Base-by-base conservation (phyloP, 495 filamentous ascomycete genomes). In the Penicillium ucsense region DNA sequence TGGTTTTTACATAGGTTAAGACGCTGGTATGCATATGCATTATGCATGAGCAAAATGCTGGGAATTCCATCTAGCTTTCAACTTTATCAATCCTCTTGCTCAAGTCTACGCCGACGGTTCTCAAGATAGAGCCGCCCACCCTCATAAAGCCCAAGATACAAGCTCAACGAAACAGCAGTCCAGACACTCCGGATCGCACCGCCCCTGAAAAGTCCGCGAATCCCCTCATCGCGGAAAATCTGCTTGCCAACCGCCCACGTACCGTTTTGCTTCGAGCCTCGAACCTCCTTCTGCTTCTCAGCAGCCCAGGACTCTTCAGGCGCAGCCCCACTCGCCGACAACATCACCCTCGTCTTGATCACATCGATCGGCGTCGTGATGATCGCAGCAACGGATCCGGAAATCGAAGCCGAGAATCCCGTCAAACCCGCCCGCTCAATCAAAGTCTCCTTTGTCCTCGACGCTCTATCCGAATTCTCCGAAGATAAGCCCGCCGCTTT, bases 121-220 rank as follows among this genome's bases (percentile, higher is more conserved):
- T 80, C 81, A 36, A 94, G 67, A 71, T 80, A 88, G 34, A 82
- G 66, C 53, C 88, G 76, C 29, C 83, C 83, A 46, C 80, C 81
- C 62, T 96, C 88, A 66, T 95, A 95, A 12, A 84, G 80, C 11
- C 88, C 84, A 8, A 96, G 70, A 74, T 95, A 95, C 31, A 95
- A 61, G 6, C 90, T 87, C 53, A 85, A 80, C 5, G 88, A 84
- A 9, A 92, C 48, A 8, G 85, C 80, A 29, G 89, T 89, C 89
- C 89, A 95, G 3, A 75, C 73, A n/a, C 75, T 76, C 43, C 90
- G 78, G 53, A 95, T 67, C 8, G 69, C 65, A 1, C 83, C 87
- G n/a, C 89, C 89, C 31, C 82, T 74, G 52, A 89, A 94, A 12
- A 96, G 59, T 0, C 89, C 88, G 41, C 67, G 74, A 10, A 86